These are phyloP conservation scores for Phaeosphaeria sp. DNA, from an alignment of 2,329 filamentous ascomycete species.

Conservation along the genomic window DNA sequence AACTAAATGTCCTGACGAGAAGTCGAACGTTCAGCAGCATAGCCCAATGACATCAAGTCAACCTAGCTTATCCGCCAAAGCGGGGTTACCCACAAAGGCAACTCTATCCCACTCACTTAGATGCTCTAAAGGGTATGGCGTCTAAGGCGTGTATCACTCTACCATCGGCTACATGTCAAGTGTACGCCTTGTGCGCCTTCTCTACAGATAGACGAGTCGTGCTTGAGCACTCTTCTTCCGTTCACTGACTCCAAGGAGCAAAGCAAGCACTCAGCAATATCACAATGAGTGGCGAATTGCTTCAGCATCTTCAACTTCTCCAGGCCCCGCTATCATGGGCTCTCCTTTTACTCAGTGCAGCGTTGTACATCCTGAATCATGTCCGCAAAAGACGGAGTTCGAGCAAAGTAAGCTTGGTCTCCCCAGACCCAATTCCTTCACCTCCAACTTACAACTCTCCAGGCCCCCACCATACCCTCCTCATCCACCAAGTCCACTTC, in stretches of 20 bases:
- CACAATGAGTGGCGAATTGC: neutral
- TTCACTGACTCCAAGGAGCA: neutral
- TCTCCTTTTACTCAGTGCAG: neutral
- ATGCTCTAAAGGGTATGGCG: constrained; percentile 2
- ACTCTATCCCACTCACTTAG: constrained; percentile 6
- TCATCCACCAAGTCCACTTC: neutral
- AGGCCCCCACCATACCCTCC: neutral
- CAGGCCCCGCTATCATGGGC: constrained; percentile 2
- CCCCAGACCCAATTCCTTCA: neutral
- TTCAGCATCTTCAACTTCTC: neutral
- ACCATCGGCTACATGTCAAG: neutral
- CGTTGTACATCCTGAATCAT: neutral
- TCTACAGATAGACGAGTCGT: neutral
- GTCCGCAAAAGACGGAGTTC: neutral
- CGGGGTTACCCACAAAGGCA: constrained; percentile 16
- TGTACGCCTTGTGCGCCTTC: constrained; percentile 2
- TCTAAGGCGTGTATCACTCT: constrained; percentile 2
- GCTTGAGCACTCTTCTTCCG: neutral
- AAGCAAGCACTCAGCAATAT: neutral
- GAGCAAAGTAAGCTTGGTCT: neutral
- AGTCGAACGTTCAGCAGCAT: neutral
- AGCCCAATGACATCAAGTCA: neutral
- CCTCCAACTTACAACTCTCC: neutral
- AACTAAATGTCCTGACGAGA: neutral
- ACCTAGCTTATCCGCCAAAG: constrained; percentile 7